A percentile compares a stretch with the other conserved stretches of the same genome.
These are phyloP conservation scores for Domatiomyces globalis DNA, from an alignment of 2,329 filamentous ascomycete genomes.

Conservation along the genomic window DNA sequence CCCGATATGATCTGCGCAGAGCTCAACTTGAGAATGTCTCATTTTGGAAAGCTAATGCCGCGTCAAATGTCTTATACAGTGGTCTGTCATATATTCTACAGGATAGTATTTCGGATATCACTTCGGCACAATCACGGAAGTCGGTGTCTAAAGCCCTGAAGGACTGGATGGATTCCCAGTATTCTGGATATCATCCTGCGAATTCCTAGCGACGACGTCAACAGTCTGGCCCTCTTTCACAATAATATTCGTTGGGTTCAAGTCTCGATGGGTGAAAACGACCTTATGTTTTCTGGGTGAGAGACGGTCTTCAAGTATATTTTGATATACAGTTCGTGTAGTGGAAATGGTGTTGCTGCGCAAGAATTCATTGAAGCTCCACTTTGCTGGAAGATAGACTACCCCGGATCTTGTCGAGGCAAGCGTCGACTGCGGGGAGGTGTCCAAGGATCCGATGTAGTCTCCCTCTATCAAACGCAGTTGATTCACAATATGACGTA, in stretches of 20 bases:
- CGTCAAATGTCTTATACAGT: too few species aligned
- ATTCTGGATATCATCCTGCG: constrained; percentile 8
- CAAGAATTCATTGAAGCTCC: constrained; percentile 1
- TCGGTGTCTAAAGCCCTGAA: constrained; percentile 1
- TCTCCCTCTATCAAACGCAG: constrained; percentile 1
- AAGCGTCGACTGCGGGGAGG: background rate
- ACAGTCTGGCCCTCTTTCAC: constrained; percentile 5
- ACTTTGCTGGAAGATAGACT: background rate
- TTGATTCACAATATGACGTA: constrained; percentile 1
- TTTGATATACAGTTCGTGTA: background rate
- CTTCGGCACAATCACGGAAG: constrained; percentile 3
- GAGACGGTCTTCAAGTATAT: constrained; percentile 2
- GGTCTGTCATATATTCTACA: constrained; percentile 1
- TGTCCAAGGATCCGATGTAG: constrained; percentile 1
- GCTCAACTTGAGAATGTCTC: too few species aligned
- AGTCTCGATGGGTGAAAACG: constrained; percentile 2
- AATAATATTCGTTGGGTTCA: constrained; percentile 4
- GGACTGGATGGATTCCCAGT: constrained; percentile 15
- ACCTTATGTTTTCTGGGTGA: background rate
- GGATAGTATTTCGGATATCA: constrained; percentile 3
- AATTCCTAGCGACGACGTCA: constrained; percentile 6
- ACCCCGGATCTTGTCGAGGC: background rate
- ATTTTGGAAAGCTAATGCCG: too few species aligned
- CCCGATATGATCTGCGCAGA: too few species aligned
- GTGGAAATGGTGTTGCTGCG: background rate